These are phyloP conservation scores for Fusarium sarcochroum DNA, from an alignment of 2,329 filamentous ascomycete species.

Conservation along the genomic window DNA sequence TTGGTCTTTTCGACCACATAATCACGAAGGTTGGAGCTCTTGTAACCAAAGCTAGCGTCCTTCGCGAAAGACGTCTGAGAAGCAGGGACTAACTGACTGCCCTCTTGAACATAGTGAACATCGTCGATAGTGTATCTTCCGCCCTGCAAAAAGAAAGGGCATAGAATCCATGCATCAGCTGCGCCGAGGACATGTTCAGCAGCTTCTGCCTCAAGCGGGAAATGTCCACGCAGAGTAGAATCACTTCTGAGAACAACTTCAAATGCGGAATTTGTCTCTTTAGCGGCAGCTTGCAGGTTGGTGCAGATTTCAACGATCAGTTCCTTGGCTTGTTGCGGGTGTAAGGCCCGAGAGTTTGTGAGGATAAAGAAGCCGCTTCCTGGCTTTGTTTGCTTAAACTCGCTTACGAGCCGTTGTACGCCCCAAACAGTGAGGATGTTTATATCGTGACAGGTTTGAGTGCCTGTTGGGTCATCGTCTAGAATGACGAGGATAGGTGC, in stretches of 20 bases:
- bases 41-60: constrained; percentile 70
- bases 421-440: constrained; percentile 67
- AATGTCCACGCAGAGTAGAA: constrained; percentile 69
- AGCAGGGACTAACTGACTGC: constrained; percentile 56
- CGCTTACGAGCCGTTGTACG: constrained; percentile 57
- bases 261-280: constrained; percentile 56
- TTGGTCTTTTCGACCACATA: constrained; percentile 68
- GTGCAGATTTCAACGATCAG: constrained; percentile 66
- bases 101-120: constrained; percentile 70
- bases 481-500: constrained; percentile 56
- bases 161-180: constrained; percentile 67
- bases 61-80: constrained; percentile 67
- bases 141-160: constrained; percentile 71
- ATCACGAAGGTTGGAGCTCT: constrained; percentile 60
- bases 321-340: constrained; percentile 60
- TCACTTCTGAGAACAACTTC: constrained; percentile 70
- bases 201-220: constrained; percentile 67
- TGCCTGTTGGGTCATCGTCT: constrained; percentile 71
- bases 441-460: constrained; percentile 69
- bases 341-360: constrained; percentile 70
- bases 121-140: constrained; percentile 69
- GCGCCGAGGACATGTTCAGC: constrained; percentile 63
- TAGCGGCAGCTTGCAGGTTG: constrained; percentile 62
- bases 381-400: constrained; percentile 57
- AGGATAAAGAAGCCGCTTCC: constrained; percentile 70